phyloP scores from a whole-genome alignment of 768 basidiomycete species.

The Hemileccinum impolitum region DNA sequence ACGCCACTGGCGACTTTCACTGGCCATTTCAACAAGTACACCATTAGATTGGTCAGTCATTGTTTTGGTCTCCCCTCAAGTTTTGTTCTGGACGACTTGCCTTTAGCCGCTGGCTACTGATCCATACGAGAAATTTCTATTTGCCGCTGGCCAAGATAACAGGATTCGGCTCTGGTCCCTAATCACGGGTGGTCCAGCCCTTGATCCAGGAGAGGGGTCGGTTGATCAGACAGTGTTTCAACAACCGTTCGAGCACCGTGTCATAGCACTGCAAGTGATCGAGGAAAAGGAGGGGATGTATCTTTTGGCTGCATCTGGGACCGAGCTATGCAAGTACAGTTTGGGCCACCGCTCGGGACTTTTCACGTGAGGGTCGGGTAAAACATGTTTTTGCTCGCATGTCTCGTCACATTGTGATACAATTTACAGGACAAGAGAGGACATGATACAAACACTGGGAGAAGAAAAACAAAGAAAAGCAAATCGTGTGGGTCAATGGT shows the following conservation, averaged over 20 bases:
- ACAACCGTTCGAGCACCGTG: slow-evolving; percentile 32
- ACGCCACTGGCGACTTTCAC: slow-evolving; percentile 45
- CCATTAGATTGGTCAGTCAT: slow-evolving; percentile 46
- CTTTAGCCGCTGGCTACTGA: slow-evolving; percentile 61
- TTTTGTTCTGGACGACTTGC: slow-evolving; percentile 1
- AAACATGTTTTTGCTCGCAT: slow-evolving; percentile 1
- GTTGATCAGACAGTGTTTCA: slow-evolving; percentile 31
- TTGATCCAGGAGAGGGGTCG: slow-evolving; percentile 11
- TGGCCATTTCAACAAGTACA: slow-evolving; percentile 60
- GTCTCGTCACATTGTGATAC: background rate
- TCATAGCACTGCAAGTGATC: slow-evolving; percentile 50
- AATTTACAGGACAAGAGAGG: slow-evolving; percentile 10
- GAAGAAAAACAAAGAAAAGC: background rate
- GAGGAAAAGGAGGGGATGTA: slow-evolving; percentile 37
- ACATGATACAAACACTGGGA: too few relatives aligned
- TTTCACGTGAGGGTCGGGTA: background rate
- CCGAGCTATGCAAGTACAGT: slow-evolving; percentile 44
- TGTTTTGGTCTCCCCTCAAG: background rate
- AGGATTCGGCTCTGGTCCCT: slow-evolving; percentile 70
- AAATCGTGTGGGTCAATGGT: background rate
- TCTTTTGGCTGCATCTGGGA: slow-evolving; percentile 53
- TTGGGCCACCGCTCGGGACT: slow-evolving; percentile 40
- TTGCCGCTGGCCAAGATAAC: slow-evolving; percentile 66
- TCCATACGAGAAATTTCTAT: slow-evolving; percentile 53
- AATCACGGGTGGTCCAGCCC: slow-evolving; percentile 41